Evolutionary conservation across 2,329 filamentous ascomycete genomes (phyloP), one percentile per base, ranked within the genome.

Genomic region (Meredithiella fracta): DNA sequence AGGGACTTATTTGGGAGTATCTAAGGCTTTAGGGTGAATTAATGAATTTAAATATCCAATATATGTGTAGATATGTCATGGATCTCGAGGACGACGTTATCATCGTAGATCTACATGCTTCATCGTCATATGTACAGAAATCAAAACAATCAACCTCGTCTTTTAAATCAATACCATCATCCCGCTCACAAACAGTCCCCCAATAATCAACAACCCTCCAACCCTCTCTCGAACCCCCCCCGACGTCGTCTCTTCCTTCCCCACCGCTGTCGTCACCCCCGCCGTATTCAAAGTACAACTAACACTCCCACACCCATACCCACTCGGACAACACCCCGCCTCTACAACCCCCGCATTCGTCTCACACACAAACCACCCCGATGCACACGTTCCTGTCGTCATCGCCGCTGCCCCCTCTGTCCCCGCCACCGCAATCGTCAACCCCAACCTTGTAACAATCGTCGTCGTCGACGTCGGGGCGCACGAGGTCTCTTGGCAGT

Each of bases 401-500:
- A 68, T 65, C 1, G 69, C 68, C 2, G 68, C 69, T 7, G 72
- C 73, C 1, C 63, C 70, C 54, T 72, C 70, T 1, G 66, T 69
- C 0, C 71, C 72, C 1, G 81, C 82, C 15, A 86, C 79, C 0
- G 83, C 81, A 26, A 95, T 71, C 0, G 88, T 94, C 1, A 78
- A 73, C 5, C 83, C 85, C 4, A 49, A 40, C 59, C 81, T 74
- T 0, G 75, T 77, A 1, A 90, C 69, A 1, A 89, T 78, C 0
- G 82, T 85, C 0, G 81, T 85, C 1, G 68, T 67, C 0, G 73
- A 63, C 0, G 73, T 70, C 0, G 78, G 68, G 0, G 86, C 85
- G 63, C 91, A 97, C 5, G 83, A 86, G 0, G 85, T 86, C 0
- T 82, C 84, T 59, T 84, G 79, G 69, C 91, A 97, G 69, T 94